Base-by-base conservation (phyloP, 768 basidiomycete genomes). In the Calocera viscosa region DNA sequence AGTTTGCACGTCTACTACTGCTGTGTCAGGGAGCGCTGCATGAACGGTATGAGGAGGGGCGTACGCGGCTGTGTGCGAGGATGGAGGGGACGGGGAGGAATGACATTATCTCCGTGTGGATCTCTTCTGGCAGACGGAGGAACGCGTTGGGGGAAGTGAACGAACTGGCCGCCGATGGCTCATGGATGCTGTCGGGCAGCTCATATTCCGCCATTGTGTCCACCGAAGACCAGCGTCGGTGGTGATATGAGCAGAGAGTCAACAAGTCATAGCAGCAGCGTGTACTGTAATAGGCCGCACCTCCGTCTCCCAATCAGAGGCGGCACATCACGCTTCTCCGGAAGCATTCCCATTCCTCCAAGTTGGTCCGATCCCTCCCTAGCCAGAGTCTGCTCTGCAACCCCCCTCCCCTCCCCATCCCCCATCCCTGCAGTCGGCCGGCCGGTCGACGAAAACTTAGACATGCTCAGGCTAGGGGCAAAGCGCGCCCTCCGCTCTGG, bases 221-320 rank as follows among this genome's bases (percentile, higher is more conserved):
- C 35, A 38, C 7, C 35, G 35, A 38, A 38, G 35, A 38, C 7
- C 35, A 38, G n/a, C n/a, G n/a, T n/a, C n/a, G n/a, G n/a, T n/a
- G n/a, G n/a, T n/a, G n/a, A n/a, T n/a, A n/a, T 38, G 35, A 38
- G 14, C 7, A 38, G 35, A 38, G 35, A 38, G 35, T 38, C 35
- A 38, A 38, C 7, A 38, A 14, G 35, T 38, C 35, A 38, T 38
- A 5, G 35, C n/a, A n/a, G n/a, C n/a, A n/a, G n/a, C n/a, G n/a
- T n/a, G n/a, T n/a, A n/a, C 35, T 38, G 7, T 38, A 38, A 5
- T 5, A 5, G 14, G 35, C 35, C 14, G 35, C 35, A 38, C 35
- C 35, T 38, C 14, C 53, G 53, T 60, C 53, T 60, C 30, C 53
- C 53, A 60, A 60, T 60, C 53, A 60, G 53, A 60, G 24, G 7